phyloP scores from a whole-genome alignment of 2,329 filamentous ascomycete genomes.

The Epichloe glyceriae region DNA sequence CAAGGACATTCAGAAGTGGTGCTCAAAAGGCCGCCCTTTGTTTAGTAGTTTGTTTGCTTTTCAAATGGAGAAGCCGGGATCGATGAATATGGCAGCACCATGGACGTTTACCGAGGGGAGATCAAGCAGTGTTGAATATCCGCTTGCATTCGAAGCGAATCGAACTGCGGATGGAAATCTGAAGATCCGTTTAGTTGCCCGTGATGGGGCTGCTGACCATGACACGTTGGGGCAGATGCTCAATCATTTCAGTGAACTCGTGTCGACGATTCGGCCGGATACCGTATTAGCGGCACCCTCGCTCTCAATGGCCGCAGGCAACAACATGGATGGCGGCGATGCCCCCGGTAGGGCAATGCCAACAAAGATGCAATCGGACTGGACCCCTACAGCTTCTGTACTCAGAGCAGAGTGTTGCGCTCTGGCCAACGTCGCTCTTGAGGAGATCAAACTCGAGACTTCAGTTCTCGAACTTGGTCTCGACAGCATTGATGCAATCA shows the following conservation, averaged over 20 bases:
- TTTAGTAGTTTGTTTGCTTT: slow-evolving; percentile 82
- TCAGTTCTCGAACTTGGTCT: slow-evolving; percentile 73
- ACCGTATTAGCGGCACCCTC: not conserved
- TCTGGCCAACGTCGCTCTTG: slow-evolving; percentile 40
- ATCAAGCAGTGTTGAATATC: slow-evolving; percentile 49
- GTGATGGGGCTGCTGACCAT: slow-evolving; percentile 25
- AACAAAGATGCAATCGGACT: not conserved
- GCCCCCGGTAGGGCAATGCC: not conserved
- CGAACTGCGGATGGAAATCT: slow-evolving; percentile 35
- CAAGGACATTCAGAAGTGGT: slow-evolving; percentile 71
- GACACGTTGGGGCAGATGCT: slow-evolving; percentile 23
- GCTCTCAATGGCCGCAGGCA: not conserved
- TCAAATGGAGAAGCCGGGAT: slow-evolving; percentile 36
- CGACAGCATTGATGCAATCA: slow-evolving; percentile 87
- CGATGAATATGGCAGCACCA: slow-evolving; percentile 19
- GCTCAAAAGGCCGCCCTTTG: slow-evolving; percentile 42
- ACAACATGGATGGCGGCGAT: not conserved
- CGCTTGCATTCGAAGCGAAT: slow-evolving; percentile 63
- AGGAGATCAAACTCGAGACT: slow-evolving; percentile 41
- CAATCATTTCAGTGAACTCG: slow-evolving; percentile 22
- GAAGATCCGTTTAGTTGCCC: slow-evolving; percentile 45
- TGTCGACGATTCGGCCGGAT: slow-evolving; percentile 7
- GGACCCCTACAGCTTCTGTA: slow-evolving; percentile 25
- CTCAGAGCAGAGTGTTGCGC: slow-evolving; percentile 51
- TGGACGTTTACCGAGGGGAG: slow-evolving; percentile 42